phyloP scores from a whole-genome alignment of 768 basidiomycete species.

The Suillus ampliporus region DNA sequence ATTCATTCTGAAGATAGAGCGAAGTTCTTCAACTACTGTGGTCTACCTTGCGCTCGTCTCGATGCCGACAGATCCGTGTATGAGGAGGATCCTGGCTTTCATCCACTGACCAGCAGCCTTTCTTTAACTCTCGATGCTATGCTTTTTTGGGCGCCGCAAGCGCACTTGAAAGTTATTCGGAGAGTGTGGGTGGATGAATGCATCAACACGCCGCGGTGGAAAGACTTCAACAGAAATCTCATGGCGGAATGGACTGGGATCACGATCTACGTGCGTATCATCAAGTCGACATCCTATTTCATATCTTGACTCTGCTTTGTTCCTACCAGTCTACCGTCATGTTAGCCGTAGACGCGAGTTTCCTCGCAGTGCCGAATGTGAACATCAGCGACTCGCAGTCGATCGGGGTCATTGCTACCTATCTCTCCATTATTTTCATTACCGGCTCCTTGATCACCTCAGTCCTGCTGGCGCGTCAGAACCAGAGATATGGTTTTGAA shows the following conservation, averaged over 20 bases:
- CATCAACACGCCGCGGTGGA: slow-evolving; percentile 45
- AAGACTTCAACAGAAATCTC: slow-evolving; percentile 45
- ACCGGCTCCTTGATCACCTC: slow-evolving; percentile 43
- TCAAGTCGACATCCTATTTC: background rate
- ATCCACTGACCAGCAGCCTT: background rate
- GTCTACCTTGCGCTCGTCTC: slow-evolving; percentile 13
- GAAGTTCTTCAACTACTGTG: slow-evolving; percentile 17
- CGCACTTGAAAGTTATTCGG: slow-evolving; percentile 6
- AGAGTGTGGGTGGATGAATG: slow-evolving; percentile 13
- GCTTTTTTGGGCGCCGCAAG: slow-evolving; percentile 13
- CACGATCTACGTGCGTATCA: slow-evolving; percentile 48
- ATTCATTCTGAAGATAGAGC: slow-evolving; percentile 13
- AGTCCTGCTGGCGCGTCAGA: slow-evolving; percentile 43
- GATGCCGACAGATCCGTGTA: slow-evolving; percentile 14
- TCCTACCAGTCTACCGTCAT: slow-evolving; percentile 51
- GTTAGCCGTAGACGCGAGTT: slow-evolving; percentile 57
- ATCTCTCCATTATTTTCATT: slow-evolving; percentile 43
- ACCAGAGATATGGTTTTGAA: slow-evolving; percentile 33
- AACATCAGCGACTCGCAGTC: slow-evolving; percentile 19
- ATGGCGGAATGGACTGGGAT: slow-evolving; percentile 54
- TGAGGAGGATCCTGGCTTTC: slow-evolving; percentile 4
- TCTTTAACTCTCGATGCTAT: slow-evolving; percentile 5
- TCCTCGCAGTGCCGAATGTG: slow-evolving; percentile 57
- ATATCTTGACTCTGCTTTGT: background rate
- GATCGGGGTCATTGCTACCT: slow-evolving; percentile 40